These are phyloP conservation scores for Boletellus deceptivus DNA, from an alignment of 1,284 basidiomycete species.

Conservation along the genomic window DNA sequence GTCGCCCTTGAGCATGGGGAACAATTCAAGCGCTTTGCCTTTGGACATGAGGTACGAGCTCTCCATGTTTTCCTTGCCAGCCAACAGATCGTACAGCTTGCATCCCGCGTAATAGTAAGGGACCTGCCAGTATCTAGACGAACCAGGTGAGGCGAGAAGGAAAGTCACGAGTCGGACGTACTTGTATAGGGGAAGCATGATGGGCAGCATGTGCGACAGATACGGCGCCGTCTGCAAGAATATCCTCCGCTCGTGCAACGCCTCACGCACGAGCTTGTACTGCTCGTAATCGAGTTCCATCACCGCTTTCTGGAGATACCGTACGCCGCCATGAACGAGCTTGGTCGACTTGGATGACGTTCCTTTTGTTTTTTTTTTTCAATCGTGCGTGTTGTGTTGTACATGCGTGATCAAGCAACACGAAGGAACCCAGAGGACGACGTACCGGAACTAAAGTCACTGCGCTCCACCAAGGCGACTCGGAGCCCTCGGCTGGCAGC, in stretches of 20 bases:
- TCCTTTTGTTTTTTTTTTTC: conserved; percentile 42
- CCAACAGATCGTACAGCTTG: conserved; percentile 95
- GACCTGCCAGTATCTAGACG: conserved; percentile 86
- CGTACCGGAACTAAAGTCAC: conserved; percentile 88
- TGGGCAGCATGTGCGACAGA: conserved; percentile 88
- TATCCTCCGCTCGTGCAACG: conserved; percentile 88
- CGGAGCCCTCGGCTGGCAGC: conserved; percentile 90
- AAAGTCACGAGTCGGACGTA: conserved; percentile 34
- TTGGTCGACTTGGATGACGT: conserved; percentile 98
- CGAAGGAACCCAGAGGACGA: not conserved
- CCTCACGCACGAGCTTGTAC: conserved; percentile 95
- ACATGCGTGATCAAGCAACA: conserved; percentile 40
- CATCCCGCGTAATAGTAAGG: conserved; percentile 96
- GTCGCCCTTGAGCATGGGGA: conserved; percentile 95
- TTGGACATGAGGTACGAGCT: conserved; percentile 92
- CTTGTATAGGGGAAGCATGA: conserved; percentile 93
- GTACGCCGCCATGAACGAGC: conserved; percentile 95
- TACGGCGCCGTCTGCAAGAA: conserved; percentile 97
- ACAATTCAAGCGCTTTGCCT: conserved; percentile 89
- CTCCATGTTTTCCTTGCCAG: conserved; percentile 97
- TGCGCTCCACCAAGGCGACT: conserved; percentile 91
- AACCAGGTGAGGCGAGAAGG: not conserved
- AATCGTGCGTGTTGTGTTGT: too few species aligned
- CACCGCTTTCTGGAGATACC: conserved; percentile 96
- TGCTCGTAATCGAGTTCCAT: conserved; percentile 96